Evolutionary conservation across 805 yeast genomes (phyloP).

Genomic region (Yamadazyma sp.): DNA sequence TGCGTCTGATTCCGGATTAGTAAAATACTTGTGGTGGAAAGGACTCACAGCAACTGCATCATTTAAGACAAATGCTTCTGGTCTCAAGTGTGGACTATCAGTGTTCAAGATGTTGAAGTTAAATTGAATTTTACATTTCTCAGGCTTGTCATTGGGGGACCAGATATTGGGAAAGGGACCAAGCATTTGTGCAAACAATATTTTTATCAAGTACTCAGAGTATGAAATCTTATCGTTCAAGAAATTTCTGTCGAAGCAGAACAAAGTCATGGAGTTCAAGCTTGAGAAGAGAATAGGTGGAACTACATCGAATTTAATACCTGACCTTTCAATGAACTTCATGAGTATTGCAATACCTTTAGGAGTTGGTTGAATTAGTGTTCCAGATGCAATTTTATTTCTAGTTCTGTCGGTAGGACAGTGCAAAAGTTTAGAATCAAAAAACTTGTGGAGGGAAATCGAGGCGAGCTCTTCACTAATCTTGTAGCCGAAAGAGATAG

Average conservation of each 20-base stretch:
- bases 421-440: constrained; percentile 65
- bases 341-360: constrained; percentile 78
- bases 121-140: constrained; percentile 8
- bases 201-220: constrained; percentile 62
- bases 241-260: constrained; percentile 64
- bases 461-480: constrained; percentile 52
- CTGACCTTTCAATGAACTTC: constrained; percentile 56
- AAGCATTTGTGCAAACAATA: constrained; percentile 61
- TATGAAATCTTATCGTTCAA: constrained; percentile 57
- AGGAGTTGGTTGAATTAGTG: constrained; percentile 76
- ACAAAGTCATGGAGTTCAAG: constrained; percentile 71
- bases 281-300: constrained; percentile 53
- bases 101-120: constrained; percentile 7
- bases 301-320: constrained; percentile 38
- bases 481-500: constrained; percentile 54
- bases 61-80: not conserved
- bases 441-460: constrained; percentile 50
- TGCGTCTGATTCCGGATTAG: constrained; percentile 86
- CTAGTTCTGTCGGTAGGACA: constrained; percentile 75
- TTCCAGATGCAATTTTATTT: constrained; percentile 36
- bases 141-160: constrained; percentile 52
- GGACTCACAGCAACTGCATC: constrained; percentile 45
- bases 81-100: not conserved
- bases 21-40: constrained; percentile 70
- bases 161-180: constrained; percentile 73